Conservation (phyloP, 2,329 filamentous ascomycete genomes). For the Cladosporium sp. region DNA sequence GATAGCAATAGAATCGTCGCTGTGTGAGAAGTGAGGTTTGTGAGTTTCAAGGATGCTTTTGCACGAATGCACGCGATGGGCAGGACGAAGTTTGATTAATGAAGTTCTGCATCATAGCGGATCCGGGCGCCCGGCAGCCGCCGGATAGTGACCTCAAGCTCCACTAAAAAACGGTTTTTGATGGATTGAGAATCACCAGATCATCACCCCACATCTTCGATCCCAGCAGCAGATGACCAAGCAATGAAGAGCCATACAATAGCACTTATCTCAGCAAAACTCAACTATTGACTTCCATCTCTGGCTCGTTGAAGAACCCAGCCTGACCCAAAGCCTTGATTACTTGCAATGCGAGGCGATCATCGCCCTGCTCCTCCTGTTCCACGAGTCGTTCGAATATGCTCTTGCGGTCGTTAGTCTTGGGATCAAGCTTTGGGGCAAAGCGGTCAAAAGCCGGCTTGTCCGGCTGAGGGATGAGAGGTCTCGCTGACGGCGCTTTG, state of each 20-base stretch:
- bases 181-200: background rate
- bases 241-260: no score
- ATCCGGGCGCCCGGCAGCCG: background rate
- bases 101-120: conserved; percentile 11
- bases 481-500: conserved; percentile 8
- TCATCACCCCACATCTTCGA: conserved; percentile 12
- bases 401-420: conserved; percentile 15
- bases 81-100: background rate
- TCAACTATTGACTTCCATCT: conserved; percentile 1
- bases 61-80: conserved; percentile 3
- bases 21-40: background rate
- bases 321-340: conserved; percentile 44
- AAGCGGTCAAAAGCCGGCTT: conserved; percentile 15
- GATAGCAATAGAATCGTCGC: no score
- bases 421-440: conserved; percentile 18
- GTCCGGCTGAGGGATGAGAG: conserved; percentile 1
- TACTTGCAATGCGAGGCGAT: conserved; percentile 39
- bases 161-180: background rate
- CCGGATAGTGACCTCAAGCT: conserved; percentile 11
- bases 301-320: conserved; percentile 34
- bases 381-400: conserved; percentile 36
- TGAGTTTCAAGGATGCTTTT: background rate
- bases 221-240: conserved; percentile 8
- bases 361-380: conserved; percentile 41
- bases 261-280: background rate